Percentiles rank a stretch among this genome's conserved stretches.
Conservation (phyloP, 163 green algal genomes). For the Chloromonas sp. region DNA sequence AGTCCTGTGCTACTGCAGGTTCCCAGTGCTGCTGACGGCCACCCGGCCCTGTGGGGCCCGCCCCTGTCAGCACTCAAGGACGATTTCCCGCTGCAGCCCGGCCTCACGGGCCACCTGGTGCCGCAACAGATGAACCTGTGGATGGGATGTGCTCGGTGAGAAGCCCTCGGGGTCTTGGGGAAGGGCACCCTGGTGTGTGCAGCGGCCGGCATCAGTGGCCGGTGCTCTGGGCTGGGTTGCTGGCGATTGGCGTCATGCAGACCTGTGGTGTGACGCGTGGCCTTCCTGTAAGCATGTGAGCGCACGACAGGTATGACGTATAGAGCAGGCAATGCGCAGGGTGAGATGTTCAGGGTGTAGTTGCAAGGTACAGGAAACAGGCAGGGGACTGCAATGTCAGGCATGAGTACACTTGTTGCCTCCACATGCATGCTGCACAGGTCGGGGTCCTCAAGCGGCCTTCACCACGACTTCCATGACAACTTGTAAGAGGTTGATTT, state of each 20-base stretch:
- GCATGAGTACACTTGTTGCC: not conserved
- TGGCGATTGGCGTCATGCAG: no score
- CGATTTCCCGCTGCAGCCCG: slow-evolving; percentile 53
- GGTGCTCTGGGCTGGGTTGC: no score
- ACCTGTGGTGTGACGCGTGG: no score
- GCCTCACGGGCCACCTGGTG: slow-evolving; percentile 60
- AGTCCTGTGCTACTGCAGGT: slow-evolving; percentile 7
- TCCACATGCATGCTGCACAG: not conserved
- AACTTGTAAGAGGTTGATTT: slow-evolving; percentile 52
- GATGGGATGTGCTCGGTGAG: slow-evolving; percentile 46
- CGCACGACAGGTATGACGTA: no score
- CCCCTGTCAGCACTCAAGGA: slow-evolving; percentile 44
- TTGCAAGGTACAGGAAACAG: no score
- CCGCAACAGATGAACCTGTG: slow-evolving; percentile 81
- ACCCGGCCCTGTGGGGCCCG: slow-evolving; percentile 39
- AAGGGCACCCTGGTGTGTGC: not conserved
- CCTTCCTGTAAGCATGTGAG: no score
- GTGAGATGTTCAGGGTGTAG: no score
- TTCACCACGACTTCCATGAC: slow-evolving; percentile 92
- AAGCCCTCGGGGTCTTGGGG: not conserved
- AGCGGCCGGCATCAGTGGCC: no score
- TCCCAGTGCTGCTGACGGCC: slow-evolving; percentile 27
- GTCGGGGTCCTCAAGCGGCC: slow-evolving; percentile 60
- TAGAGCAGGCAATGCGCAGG: no score
- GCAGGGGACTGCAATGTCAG: no score